Evolutionary conservation across 2,329 filamentous ascomycete genomes (phyloP).

Genomic region (Exophiala sideris): DNA sequence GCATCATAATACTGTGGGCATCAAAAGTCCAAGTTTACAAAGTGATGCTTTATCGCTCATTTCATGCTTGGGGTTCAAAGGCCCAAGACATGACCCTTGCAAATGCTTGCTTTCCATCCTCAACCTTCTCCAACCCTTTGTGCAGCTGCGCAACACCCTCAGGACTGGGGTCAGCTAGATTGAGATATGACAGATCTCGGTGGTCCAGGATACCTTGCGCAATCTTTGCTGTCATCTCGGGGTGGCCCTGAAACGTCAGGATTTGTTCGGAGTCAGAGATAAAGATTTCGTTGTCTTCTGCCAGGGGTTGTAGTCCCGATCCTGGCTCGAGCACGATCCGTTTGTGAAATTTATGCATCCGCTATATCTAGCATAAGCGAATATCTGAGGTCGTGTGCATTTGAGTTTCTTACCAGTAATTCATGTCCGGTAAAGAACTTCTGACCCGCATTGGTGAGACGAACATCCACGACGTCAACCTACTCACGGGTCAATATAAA

Average conservation of each 20-base stretch:
- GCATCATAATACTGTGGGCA: too few species aligned
- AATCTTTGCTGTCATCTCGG: constrained; percentile 36
- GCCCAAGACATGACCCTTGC: constrained; percentile 6
- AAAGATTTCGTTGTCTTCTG: constrained; percentile 40
- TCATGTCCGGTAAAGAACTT: constrained; percentile 36
- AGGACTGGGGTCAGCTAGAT: neutral
- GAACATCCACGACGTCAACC: constrained; percentile 23
- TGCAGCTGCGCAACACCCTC: constrained; percentile 1
- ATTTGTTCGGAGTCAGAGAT: constrained; percentile 40
- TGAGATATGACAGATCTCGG: neutral
- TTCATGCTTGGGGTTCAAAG: neutral
- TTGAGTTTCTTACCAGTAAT: constrained; percentile 5
- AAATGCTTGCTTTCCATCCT: constrained; percentile 7
- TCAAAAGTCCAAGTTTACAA: too few species aligned
- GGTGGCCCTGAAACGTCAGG: constrained; percentile 47
- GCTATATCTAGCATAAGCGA: constrained; percentile 19
- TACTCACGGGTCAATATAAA: neutral
- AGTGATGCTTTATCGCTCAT: neutral
- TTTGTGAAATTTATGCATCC: constrained; percentile 42
- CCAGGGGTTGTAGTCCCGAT: constrained; percentile 36
- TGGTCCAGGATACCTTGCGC: constrained; percentile 1
- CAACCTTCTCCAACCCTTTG: neutral
- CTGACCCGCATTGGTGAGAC: constrained; percentile 38
- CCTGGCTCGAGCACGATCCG: constrained; percentile 38
- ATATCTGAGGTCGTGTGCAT: neutral